Percentiles rank a stretch among this genome's conserved stretches.
phyloP scores from a whole-genome alignment of 371 early-diverging fungal species.

The Mucor sp. region DNA sequence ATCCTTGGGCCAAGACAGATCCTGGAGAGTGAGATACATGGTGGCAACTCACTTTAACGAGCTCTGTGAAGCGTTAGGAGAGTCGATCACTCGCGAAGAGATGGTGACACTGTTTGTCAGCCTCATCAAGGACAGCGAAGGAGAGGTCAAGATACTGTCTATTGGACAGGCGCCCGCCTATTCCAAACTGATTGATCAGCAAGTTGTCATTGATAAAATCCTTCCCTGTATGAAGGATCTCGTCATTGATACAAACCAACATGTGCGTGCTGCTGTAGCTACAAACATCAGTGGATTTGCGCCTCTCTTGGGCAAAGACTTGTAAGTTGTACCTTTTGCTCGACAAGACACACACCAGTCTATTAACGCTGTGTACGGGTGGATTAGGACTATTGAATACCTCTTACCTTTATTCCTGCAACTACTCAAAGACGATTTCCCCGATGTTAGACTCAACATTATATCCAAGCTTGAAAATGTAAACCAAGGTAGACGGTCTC shows the following conservation, averaged over 20 bases:
- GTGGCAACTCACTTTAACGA: slow-evolving; percentile 93
- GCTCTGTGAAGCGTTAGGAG: slow-evolving; percentile 41
- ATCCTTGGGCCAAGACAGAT: slow-evolving; percentile 84
- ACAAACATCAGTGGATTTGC: slow-evolving; percentile 94
- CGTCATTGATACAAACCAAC: slow-evolving; percentile 93
- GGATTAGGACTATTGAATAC: slow-evolving; percentile 84
- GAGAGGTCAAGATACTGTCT: slow-evolving; percentile 94
- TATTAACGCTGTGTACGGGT: neutral
- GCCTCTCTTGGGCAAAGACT: slow-evolving; percentile 91
- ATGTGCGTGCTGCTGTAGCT: slow-evolving; percentile 95
- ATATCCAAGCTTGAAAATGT: slow-evolving; percentile 96
- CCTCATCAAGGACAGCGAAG: slow-evolving; percentile 94
- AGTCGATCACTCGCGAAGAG: slow-evolving; percentile 41
- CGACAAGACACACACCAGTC: neutral
- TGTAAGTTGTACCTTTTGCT: slow-evolving; percentile 44
- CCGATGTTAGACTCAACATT: slow-evolving; percentile 96
- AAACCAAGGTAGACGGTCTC: slow-evolving; percentile 65
- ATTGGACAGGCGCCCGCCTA: slow-evolving; percentile 82
- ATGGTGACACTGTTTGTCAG: slow-evolving; percentile 53
- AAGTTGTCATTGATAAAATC: slow-evolving; percentile 78
- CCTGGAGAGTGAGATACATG: slow-evolving; percentile 98
- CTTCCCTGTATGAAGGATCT: slow-evolving; percentile 92
- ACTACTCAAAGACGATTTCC: slow-evolving; percentile 94
- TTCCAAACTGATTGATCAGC: slow-evolving; percentile 77
- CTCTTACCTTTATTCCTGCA: slow-evolving; percentile 94